Percentiles rank a stretch among this genome's conserved stretches.
Conservation (phyloP, 139 green algal species). For the Gonium pectorale region DNA sequence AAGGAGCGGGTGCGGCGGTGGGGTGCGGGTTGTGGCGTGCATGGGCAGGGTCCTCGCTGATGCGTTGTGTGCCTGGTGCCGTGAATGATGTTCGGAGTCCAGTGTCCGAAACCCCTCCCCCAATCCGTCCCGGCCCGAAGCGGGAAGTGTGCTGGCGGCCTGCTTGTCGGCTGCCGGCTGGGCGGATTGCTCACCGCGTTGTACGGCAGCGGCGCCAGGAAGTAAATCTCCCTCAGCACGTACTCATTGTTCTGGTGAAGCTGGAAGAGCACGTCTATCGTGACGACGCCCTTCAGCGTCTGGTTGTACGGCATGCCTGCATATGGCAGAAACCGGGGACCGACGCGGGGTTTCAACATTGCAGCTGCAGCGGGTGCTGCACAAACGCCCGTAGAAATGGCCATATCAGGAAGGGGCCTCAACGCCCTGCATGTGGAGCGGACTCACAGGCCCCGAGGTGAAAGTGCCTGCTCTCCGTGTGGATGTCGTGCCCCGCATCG, state of each 20-base stretch:
- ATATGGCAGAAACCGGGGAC: too few species aligned
- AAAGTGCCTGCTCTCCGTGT: slow-evolving; percentile 7
- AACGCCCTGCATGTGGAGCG: too few species aligned
- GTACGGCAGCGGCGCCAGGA: slow-evolving; percentile 24
- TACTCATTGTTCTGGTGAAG: slow-evolving; percentile 13
- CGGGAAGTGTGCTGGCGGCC: too few species aligned
- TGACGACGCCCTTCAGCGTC: slow-evolving; percentile 6
- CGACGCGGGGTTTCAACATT: too few species aligned
- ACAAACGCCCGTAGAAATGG: too few species aligned
- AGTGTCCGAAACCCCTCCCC: too few species aligned
- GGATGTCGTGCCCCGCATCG: neutral
- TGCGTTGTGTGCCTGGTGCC: neutral
- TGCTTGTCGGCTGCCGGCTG: neutral
- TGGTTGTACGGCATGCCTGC: slow-evolving; percentile 42
- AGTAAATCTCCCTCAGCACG: slow-evolving; percentile 26
- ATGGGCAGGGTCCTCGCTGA: neutral
- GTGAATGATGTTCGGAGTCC: too few species aligned
- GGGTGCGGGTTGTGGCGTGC: neutral
- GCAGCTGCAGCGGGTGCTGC: too few species aligned
- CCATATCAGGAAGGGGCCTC: too few species aligned
- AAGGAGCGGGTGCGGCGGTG: neutral
- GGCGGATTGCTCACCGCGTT: slow-evolving; percentile 39
- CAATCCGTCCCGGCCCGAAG: too few species aligned
- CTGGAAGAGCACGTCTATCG: slow-evolving; percentile 24
- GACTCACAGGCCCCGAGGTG: slow-evolving; percentile 23